These are phyloP conservation scores for Ceratocystis alfenasii DNA, from an alignment of 2,329 filamentous ascomycete species.

Conservation along the genomic window DNA sequence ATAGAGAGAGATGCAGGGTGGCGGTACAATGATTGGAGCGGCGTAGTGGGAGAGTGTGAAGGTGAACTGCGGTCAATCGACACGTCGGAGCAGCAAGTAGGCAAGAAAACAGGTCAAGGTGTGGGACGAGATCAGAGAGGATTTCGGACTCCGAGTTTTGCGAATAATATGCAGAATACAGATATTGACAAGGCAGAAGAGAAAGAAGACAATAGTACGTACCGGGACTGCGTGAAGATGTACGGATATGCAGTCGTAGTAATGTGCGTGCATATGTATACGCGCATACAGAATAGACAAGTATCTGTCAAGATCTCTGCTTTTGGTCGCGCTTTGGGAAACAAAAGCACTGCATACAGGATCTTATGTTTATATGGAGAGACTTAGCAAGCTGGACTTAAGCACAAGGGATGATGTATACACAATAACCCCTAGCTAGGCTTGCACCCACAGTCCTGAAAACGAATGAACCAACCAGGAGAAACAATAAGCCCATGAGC, in stretches of 20 bases:
- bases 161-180: background rate
- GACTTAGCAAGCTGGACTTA: background rate
- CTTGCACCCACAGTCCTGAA: background rate
- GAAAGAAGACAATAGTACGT: background rate
- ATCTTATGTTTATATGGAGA: background rate
- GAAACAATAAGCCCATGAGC: conserved; percentile 7
- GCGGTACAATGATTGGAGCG: too few species aligned
- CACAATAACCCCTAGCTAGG: background rate
- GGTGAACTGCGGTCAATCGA: too few species aligned
- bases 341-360: background rate
- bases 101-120: too few species aligned
- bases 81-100: too few species aligned
- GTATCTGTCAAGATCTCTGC: background rate
- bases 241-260: background rate
- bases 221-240: background rate
- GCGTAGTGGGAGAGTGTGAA: too few species aligned
- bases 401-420: background rate
- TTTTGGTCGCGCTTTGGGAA: background rate
- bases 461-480: conserved; percentile 4
- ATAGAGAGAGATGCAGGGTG: too few species aligned
- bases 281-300: background rate
- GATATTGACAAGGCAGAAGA: background rate
- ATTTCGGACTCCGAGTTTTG: conserved; percentile 5
- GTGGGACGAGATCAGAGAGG: too few species aligned
- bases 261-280: background rate